Base-by-base conservation (phyloP, 2,329 filamentous ascomycete species). In the Huntiella abstrusa region DNA sequence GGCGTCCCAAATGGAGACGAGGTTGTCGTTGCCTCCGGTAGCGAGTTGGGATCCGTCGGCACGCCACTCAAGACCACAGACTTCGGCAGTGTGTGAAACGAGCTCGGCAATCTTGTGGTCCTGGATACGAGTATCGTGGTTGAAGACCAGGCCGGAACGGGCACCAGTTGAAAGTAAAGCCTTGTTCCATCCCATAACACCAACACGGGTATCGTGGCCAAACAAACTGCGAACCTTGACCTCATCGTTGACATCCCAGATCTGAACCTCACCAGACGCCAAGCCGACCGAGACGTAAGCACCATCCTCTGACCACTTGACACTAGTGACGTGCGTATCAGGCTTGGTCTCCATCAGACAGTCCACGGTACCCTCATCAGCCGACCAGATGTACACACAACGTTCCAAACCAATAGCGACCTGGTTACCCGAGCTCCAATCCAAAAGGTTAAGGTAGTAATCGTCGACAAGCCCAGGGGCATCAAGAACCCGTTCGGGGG, bases 141-240 rank as follows among this genome's bases (percentile, higher is more conserved):
- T 98, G 77, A 77, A 95, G 56, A 98, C 86, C 40, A 95, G 80
- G 17, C 91, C 91, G 54, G 83, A 93, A 59, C 91, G 83, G 48
- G 91, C 85, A 54, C 91, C 91, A 16, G 88, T 95, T 35, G 91
- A 96, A 45, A 98, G 74, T 49, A 92, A 77, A 65, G 96, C 91
- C 75, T 96, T 96, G 72, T 85, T 94, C 91, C 91, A 98, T 58
- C 87, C 85, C 87, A 96, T 95, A 53, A 94, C 88, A 59, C 87
- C 85, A 52, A 98, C 88, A 47, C 91, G 87, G 35, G 85, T 88
- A 58, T 96, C 88, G 60, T 98, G 91, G 51, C 91, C 91, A 60
- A 86, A 83, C 91, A 98, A 98, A 71, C 86, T 95, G 62, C 91
- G 87, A 50, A 98, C 80, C 73, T 96, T 96, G 58, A 78, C 80